phyloP scores from a whole-genome alignment of 805 yeast species.

The Ogataea henricii region DNA sequence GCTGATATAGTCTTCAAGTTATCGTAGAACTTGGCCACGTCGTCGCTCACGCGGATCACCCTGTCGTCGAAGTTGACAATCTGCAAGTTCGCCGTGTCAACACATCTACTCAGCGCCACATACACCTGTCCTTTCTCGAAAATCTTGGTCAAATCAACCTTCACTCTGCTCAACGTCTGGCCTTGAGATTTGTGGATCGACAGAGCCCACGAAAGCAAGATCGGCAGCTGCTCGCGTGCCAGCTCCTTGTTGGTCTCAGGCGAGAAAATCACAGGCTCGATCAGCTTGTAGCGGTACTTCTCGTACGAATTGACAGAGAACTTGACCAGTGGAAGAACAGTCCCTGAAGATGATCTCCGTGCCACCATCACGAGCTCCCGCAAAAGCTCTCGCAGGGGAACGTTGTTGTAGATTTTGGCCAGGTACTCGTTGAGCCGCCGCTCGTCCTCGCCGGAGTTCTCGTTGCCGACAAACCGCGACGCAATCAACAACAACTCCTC shows the following conservation, averaged over 20 bases:
- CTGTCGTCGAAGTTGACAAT: slow-evolving; percentile 62
- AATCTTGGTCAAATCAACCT: slow-evolving; percentile 63
- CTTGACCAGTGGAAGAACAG: slow-evolving; percentile 46
- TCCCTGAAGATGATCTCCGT: slow-evolving; percentile 14
- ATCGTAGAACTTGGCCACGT: slow-evolving; percentile 63
- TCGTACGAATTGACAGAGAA: slow-evolving; percentile 42
- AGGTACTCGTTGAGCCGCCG: slow-evolving; percentile 23
- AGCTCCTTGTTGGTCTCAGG: slow-evolving; percentile 32
- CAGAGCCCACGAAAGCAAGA: slow-evolving; percentile 77
- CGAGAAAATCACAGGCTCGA: slow-evolving; percentile 39
- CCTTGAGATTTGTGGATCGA: slow-evolving; percentile 88
- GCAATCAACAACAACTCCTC: slow-evolving; percentile 20
- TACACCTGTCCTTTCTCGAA: slow-evolving; percentile 86
- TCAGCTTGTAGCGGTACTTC: slow-evolving; percentile 30
- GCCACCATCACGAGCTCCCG: slow-evolving; percentile 29
- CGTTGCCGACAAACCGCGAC: slow-evolving; percentile 18
- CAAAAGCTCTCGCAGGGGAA: slow-evolving; percentile 6
- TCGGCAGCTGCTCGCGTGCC: slow-evolving; percentile 62
- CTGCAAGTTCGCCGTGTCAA: slow-evolving; percentile 63
- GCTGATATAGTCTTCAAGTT: slow-evolving; percentile 35
- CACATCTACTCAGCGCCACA: slow-evolving; percentile 81
- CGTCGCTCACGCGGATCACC: slow-evolving; percentile 58
- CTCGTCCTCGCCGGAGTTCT: slow-evolving; percentile 17
- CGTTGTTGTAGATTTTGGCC: slow-evolving; percentile 11
- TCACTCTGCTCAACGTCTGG: slow-evolving; percentile 71